Percentiles rank a stretch among this genome's conserved stretches.
Evolutionary conservation across 441 rosid species (phyloP).

Genomic region (Populus hybrid): DNA sequence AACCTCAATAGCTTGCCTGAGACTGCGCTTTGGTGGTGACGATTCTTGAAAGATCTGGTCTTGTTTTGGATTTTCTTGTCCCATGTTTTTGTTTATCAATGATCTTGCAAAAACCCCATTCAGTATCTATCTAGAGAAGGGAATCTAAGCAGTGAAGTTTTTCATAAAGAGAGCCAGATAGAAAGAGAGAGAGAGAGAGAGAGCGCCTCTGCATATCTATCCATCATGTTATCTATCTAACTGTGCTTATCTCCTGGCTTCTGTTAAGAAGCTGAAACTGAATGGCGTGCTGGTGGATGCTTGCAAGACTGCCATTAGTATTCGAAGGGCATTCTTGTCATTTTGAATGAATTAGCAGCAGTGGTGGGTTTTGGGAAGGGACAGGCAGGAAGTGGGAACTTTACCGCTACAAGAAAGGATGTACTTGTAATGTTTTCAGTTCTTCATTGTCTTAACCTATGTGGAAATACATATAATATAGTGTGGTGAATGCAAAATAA

Average conservation of each 20-base stretch:
- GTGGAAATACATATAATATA: not conserved
- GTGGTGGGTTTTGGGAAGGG: not conserved
- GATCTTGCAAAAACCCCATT: slow-evolving; percentile 41
- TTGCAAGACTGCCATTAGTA: slow-evolving; percentile 2
- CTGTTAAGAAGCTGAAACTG: slow-evolving; percentile 1
- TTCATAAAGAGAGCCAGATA: not conserved
- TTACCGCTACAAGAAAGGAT: not conserved
- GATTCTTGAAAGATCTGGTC: slow-evolving; percentile 22
- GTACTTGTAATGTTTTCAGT: not conserved
- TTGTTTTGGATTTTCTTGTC: slow-evolving; percentile 30
- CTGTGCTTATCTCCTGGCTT: slow-evolving; percentile 12
- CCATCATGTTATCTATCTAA: not conserved
- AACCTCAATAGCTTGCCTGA: slow-evolving; percentile 46
- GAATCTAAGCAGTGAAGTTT: slow-evolving; percentile 9
- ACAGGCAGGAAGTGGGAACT: not conserved
- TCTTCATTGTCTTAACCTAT: not conserved
- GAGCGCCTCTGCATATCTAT: not conserved
- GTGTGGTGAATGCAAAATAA: not conserved
- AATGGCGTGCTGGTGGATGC: not conserved
- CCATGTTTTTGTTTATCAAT: slow-evolving; percentile 34
- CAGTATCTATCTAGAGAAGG: slow-evolving; percentile 12
- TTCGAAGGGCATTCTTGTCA: not conserved
- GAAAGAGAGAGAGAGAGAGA: slow-evolving; percentile 15
- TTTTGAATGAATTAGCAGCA: not conserved
- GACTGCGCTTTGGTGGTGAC: slow-evolving; percentile 24